Conservation (phyloP, 2,329 filamentous ascomycete genomes). For the Nemania sp. region DNA sequence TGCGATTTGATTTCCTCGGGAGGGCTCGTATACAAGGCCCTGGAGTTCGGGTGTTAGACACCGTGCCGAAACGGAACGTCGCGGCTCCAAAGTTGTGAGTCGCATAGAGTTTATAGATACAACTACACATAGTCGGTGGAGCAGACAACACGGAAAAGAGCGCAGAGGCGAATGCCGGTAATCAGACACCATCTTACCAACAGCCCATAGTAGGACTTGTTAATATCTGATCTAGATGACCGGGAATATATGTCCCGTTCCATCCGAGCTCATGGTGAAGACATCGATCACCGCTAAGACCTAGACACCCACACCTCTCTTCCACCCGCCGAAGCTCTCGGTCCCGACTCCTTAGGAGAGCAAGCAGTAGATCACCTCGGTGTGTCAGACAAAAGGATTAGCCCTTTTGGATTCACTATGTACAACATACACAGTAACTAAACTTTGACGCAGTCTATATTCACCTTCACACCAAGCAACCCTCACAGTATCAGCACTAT, state of each 20-base stretch:
- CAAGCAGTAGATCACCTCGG: neutral
- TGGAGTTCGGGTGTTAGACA: constrained; percentile 29
- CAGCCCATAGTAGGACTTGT: neutral
- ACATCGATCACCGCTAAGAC: neutral
- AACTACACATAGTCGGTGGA: constrained; percentile 28
- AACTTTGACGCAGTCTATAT: neutral
- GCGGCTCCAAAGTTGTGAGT: constrained; percentile 6
- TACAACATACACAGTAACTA: neutral
- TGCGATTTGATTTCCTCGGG: neutral
- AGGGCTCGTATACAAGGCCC: constrained; percentile 16
- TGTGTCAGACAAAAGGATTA: neutral
- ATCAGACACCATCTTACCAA: neutral
- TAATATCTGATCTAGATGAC: neutral
- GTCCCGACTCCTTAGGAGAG: neutral
- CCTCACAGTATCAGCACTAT: neutral
- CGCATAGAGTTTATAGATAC: constrained; percentile 31
- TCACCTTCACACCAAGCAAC: neutral
- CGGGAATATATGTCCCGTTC: neutral
- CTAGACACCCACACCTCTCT: neutral
- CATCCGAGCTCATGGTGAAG: neutral
- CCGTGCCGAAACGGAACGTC: constrained; percentile 9
- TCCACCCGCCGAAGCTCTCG: neutral
- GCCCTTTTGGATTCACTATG: neutral
- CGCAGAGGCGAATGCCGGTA: neutral
- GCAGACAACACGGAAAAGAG: constrained; percentile 37